phyloP scores from a whole-genome alignment of 768 basidiomycete species.

The Suillus americanus region DNA sequence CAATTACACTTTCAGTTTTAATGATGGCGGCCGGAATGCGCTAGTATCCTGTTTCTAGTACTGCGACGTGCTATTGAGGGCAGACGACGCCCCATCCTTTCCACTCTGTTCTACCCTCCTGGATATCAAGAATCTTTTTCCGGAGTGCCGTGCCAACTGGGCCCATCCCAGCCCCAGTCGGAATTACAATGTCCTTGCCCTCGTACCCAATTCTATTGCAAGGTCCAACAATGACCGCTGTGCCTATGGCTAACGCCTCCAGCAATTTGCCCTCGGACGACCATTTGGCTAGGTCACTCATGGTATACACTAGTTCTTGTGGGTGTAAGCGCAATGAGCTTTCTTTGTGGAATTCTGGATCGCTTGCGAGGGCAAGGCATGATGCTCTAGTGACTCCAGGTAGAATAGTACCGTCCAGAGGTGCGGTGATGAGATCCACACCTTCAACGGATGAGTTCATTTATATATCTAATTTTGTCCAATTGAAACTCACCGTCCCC shows the following conservation, averaged over 20 bases:
- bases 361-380: slow-evolving; percentile 67
- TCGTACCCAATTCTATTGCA: slow-evolving; percentile 74
- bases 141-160: slow-evolving; percentile 68
- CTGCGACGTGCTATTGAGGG: not conserved
- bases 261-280: slow-evolving; percentile 60
- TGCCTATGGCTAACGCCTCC: slow-evolving; percentile 86
- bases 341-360: slow-evolving; percentile 46
- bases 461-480: not conserved
- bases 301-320: slow-evolving; percentile 63
- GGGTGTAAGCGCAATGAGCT: slow-evolving; percentile 37
- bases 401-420: slow-evolving; percentile 88
- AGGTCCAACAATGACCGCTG: slow-evolving; percentile 75
- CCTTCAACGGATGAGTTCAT: slow-evolving; percentile 34
- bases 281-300: slow-evolving; percentile 55
- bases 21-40: too few species aligned
- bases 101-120: slow-evolving; percentile 64
- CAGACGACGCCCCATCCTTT: slow-evolving; percentile 63
- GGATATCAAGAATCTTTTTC: slow-evolving; percentile 73
- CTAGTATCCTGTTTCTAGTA: too few species aligned
- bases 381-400: slow-evolving; percentile 92
- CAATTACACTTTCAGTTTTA: too few species aligned
- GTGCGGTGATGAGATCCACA: slow-evolving; percentile 85
- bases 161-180: slow-evolving; percentile 45
- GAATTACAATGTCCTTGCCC: slow-evolving; percentile 61
- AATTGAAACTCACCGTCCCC: slow-evolving; percentile 41